A percentile compares a stretch with the other conserved stretches of the same genome.
Conservation (phyloP, 805 yeast genomes). For the Yamadazyma philogaea region DNA sequence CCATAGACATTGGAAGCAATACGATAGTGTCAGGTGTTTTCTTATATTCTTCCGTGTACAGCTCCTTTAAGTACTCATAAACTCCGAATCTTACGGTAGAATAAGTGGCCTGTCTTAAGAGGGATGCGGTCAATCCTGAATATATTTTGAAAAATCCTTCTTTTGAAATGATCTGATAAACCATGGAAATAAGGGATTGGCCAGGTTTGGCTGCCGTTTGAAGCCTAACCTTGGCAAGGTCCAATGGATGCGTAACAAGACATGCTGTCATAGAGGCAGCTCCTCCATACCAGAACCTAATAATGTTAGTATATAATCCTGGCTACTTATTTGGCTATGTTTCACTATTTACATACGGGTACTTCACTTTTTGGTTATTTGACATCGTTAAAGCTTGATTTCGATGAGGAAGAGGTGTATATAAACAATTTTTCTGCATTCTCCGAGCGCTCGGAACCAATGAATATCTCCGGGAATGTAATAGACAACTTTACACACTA, state of each 20-base stretch:
- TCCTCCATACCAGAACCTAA: constrained; percentile 63
- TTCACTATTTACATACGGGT: constrained; percentile 12
- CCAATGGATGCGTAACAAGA: constrained; percentile 75
- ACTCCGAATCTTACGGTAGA: constrained; percentile 84
- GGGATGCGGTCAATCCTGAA: constrained; percentile 77
- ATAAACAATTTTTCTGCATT: constrained; percentile 1
- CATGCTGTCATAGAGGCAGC: constrained; percentile 68
- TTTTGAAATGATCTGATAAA: constrained; percentile 51
- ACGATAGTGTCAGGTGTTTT: constrained; percentile 54
- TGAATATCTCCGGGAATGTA: constrained; percentile 2
- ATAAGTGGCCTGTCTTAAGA: constrained; percentile 83
- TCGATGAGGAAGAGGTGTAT: not conserved
- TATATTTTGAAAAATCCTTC: constrained; percentile 75
- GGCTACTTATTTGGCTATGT: not conserved
- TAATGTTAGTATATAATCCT: constrained; percentile 3
- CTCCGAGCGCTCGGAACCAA: constrained; percentile 8
- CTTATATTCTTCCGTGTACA: constrained; percentile 35
- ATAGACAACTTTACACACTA: not conserved
- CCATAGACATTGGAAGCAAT: constrained; percentile 74
- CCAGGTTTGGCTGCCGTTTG: constrained; percentile 75
- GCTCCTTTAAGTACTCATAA: constrained; percentile 72
- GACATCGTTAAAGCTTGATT: constrained; percentile 3
- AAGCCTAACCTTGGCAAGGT: constrained; percentile 80
- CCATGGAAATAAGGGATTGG: constrained; percentile 58
- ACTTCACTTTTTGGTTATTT: constrained; percentile 11